Evolutionary conservation across 148 eudicot species (phyloP).

Genomic region (Oxyria digyna): DNA sequence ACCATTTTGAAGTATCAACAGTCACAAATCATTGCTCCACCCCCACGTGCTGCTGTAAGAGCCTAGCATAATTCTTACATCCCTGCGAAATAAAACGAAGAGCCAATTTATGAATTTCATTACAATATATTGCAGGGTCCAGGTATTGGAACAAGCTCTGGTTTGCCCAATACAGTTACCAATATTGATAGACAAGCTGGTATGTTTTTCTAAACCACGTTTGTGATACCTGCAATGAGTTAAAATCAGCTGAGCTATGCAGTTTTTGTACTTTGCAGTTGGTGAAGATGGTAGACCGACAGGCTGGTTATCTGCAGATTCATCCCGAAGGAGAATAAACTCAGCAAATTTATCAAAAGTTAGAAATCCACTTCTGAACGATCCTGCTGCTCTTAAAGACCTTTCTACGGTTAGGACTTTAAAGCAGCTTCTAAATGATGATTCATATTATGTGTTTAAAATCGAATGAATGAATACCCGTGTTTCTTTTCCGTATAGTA

Average conservation of each 20-base stretch:
- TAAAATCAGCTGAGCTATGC: background rate
- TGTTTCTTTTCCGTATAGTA: background rate
- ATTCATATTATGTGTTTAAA: background rate
- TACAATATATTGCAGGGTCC: conserved; percentile 31
- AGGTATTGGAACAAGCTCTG: conserved; percentile 78
- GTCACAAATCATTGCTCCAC: conserved; percentile 68
- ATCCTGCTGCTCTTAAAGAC: conserved; percentile 30
- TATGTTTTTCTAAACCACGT: conserved; percentile 11
- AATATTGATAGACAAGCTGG: conserved; percentile 56
- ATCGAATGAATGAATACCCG: background rate
- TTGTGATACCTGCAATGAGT: background rate
- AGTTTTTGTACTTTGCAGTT: conserved; percentile 23
- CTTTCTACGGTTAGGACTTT: conserved; percentile 19
- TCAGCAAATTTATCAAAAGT: conserved; percentile 44
- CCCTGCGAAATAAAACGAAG: background rate
- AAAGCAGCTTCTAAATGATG: no score
- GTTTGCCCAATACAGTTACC: conserved; percentile 41
- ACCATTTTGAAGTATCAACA: conserved; percentile 58
- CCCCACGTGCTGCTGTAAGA: conserved; percentile 74
- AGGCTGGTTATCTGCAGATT: conserved; percentile 50
- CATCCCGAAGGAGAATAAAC: conserved; percentile 43
- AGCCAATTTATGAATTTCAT: background rate
- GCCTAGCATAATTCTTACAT: background rate
- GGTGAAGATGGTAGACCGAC: conserved; percentile 49
- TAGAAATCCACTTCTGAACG: conserved; percentile 43